Base-by-base conservation (phyloP, 768 basidiomycete genomes). In the Termitomyces bulborhizus region DNA sequence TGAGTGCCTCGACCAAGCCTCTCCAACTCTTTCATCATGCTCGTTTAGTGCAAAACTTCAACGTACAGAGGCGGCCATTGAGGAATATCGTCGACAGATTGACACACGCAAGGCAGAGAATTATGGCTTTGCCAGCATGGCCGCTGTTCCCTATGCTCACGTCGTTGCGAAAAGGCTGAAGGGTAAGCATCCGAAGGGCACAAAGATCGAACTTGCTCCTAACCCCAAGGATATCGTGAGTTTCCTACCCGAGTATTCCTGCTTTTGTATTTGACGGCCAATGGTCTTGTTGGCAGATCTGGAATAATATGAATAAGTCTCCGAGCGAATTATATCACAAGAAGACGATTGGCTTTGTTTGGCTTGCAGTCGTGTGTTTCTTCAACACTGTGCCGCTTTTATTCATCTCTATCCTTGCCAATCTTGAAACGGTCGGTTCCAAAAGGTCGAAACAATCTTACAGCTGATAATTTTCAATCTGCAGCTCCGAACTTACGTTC, bases 371-470 rank as follows among this genome's bases (percentile, higher is more conserved):
- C 31, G 83, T 98, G 46, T 95, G 93, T 70, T 94, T 93, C 75
- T 83, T 98, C 76, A 95, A 99, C 75, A 98, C 94, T 36, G 75
- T 96, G 9, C 97, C 97, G 18, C 74, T 99, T 16, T 82, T 95
- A 65, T 74, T 91, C 59, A 93, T 98, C 59, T 95, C 96, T 12
- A 74, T 93, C 59, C 75, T 97, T 49, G 93, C 97, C 62, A 98
- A 99, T 73, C 77, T 99, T 74, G 79, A 86, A 48, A 79, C 86
- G 39, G 88, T 93, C 62, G 51, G 86, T 61, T 24, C 13, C 21
- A 9, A 39, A 18, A 49, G 26, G n/a, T 49, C 56, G 4, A 24
- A 49, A 31, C 34, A 24, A 15, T 26, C 47, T 34, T n/a, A 32
- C 55, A 26, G 13, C 39, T 37, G 24, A 55, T 24, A 32, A 9